Conservation (phyloP, 768 basidiomycete species). For the Russula foetens region DNA sequence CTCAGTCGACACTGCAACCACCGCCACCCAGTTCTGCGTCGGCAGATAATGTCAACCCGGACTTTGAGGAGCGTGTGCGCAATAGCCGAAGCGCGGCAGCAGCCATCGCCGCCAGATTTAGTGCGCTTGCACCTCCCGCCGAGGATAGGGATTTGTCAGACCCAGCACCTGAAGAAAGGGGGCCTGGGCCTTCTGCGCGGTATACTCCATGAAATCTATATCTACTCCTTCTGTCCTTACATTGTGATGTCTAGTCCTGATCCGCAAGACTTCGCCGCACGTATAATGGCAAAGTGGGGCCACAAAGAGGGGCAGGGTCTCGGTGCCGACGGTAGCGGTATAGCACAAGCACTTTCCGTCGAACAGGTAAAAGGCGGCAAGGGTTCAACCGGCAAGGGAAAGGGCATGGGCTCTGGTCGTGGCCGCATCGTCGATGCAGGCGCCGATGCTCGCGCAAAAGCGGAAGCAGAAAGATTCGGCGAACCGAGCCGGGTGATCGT, state of each 20-base stretch:
- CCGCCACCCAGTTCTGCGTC: slow-evolving; percentile 41
- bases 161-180: slow-evolving; percentile 27
- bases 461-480: slow-evolving; percentile 77
- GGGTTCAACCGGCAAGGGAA: slow-evolving; percentile 31
- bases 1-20: slow-evolving; percentile 44
- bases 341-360: slow-evolving; percentile 81
- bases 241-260: slow-evolving; percentile 35
- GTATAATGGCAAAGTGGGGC: slow-evolving; percentile 94
- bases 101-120: slow-evolving; percentile 70
- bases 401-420: slow-evolving; percentile 54
- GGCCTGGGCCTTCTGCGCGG: slow-evolving; percentile 25
- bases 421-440: slow-evolving; percentile 89
- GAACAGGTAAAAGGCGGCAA: slow-evolving; percentile 48
- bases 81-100: slow-evolving; percentile 58
- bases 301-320: slow-evolving; percentile 92
- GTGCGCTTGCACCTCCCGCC: slow-evolving; percentile 41
- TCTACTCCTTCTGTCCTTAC: background rate
- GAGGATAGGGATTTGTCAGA: slow-evolving; percentile 25
- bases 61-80: slow-evolving; percentile 52
- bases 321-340: slow-evolving; percentile 75
- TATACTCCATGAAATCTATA: slow-evolving; percentile 11
- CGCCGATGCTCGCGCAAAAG: slow-evolving; percentile 68
- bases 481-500: slow-evolving; percentile 87
- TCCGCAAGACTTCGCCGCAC: slow-evolving; percentile 70
- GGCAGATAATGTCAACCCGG: slow-evolving; percentile 22